Base-by-base conservation (phyloP, 768 basidiomycete genomes). In the Suillus alpinus region DNA sequence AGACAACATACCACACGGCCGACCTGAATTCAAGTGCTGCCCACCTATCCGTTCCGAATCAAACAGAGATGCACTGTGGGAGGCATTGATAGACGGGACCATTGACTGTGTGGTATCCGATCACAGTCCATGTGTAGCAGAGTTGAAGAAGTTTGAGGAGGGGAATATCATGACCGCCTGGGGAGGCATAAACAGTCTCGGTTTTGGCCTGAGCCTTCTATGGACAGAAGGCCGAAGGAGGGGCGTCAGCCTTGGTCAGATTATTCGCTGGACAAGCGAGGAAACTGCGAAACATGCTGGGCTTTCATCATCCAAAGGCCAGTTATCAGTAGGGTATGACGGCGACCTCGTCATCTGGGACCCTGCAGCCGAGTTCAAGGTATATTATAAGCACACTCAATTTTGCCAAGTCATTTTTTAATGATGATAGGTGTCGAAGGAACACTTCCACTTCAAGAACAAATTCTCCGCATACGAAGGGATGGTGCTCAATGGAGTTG, bases 101-200 rank as follows among this genome's bases (percentile, higher is more conserved):
- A 94, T 99, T 66, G 93, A 97, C 75, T 95, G 83, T 69, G 87
- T 98, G 57, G 95, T 98, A 7, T 96, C 94, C 57, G 96, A 99
- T 76, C 96, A 99, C 71, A 95, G 92, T 64, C 95, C 95, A 16
- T 98, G 95, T 73, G 80, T 91, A 13, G 77, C 84, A 26, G 86
- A 87, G 66, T 77, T 99, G 61, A 99, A 98, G 78, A 83, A 82
- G 62, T 72, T 87, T 39, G 87, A 88, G 32, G 81, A 83, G 46
- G 92, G 94, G 1, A 83, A 95, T 68, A 80, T 98, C 62, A 91
- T 97, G 88, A 73, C 77, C 23, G 92, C 95, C 0, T 98, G 96
- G 96, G 96, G 96, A 44, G 96, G 96, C 0, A 92, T 99, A 64
- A 91, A 89, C 62, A 88, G 92, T 5, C 81, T 99, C 26, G 96